Evolutionary conservation across 2,329 filamentous ascomycete species (phyloP).

Genomic region (Ceratocystis alfenasii): DNA sequence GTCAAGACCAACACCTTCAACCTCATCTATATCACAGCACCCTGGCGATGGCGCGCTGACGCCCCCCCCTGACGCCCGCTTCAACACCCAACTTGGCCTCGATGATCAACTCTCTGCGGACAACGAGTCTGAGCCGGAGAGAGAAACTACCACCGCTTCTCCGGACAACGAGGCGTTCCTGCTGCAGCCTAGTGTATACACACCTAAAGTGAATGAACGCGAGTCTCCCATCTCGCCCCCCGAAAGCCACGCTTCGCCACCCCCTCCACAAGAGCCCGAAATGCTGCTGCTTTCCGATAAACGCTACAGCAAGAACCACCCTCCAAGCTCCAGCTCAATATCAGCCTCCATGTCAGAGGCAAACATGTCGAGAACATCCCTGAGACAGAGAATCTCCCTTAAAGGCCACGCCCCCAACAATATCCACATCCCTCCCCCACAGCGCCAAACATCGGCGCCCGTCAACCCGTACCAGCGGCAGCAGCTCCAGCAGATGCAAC

Average conservation of each 20-base stretch:
- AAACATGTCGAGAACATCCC: constrained; percentile 31
- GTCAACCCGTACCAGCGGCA: constrained; percentile 22
- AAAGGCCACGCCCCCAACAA: constrained; percentile 41
- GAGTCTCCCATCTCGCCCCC: constrained; percentile 37
- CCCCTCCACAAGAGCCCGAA: constrained; percentile 16
- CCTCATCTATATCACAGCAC: constrained; percentile 15
- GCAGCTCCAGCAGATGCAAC: constrained; percentile 22
- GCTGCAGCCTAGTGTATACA: constrained; percentile 47
- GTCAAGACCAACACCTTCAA: constrained; percentile 12
- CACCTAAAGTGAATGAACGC: constrained; percentile 36
- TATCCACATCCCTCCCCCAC: constrained; percentile 41
- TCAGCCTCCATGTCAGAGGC: neutral
- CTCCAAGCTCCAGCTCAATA: neutral
- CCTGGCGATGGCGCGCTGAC: constrained; percentile 18
- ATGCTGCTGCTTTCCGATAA: constrained; percentile 18
- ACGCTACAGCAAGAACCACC: constrained; percentile 24
- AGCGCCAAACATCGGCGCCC: constrained; percentile 30
- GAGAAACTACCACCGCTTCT: neutral
- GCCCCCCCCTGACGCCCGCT: constrained; percentile 17
- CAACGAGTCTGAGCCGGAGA: constrained; percentile 12
- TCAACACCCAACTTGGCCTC: constrained; percentile 14
- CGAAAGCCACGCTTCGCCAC: constrained; percentile 28
- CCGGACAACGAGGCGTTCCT: constrained; percentile 31
- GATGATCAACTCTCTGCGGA: constrained; percentile 12
- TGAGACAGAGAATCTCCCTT: constrained; percentile 44